Evolutionary conservation across 371 early-diverging fungal species (phyloP).

Genomic region (Syncephalis plumigaleata): DNA sequence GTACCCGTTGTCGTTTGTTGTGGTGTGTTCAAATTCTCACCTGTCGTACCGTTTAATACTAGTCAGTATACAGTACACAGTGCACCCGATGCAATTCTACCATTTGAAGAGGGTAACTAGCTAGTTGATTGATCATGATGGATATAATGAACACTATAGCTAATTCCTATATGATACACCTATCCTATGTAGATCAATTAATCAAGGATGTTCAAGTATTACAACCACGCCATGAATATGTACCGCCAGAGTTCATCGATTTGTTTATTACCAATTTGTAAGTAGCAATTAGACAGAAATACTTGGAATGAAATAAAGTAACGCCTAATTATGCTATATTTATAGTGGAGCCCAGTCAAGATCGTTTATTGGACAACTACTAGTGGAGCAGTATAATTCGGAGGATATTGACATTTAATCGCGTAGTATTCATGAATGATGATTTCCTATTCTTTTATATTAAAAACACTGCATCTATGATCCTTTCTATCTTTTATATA

Average conservation of each 20-base stretch:
- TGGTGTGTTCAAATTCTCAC: conserved; percentile 72
- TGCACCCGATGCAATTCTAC: conserved; percentile 64
- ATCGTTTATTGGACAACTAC: too few relatives aligned
- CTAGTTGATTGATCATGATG: neutral
- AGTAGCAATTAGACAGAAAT: conserved; percentile 8
- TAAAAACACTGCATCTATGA: too few relatives aligned
- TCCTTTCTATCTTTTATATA: too few relatives aligned
- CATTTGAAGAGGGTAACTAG: conserved; percentile 45
- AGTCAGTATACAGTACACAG: conserved; percentile 60
- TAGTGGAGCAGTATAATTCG: too few relatives aligned
- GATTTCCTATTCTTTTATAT: too few relatives aligned
- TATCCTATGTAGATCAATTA: conserved; percentile 32
- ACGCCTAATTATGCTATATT: too few relatives aligned
- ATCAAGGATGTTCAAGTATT: conserved; percentile 60
- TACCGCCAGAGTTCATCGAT: conserved; percentile 71
- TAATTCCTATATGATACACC: neutral
- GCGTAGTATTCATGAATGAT: too few relatives aligned
- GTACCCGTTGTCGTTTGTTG: conserved; percentile 77
- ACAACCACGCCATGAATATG: conserved; percentile 82
- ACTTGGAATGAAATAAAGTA: too few relatives aligned
- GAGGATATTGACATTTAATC: too few relatives aligned
- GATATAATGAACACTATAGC: neutral
- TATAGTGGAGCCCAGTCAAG: too few relatives aligned
- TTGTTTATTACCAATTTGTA: conserved; percentile 83
- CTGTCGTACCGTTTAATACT: conserved; percentile 73